Base-by-base conservation (phyloP, 331 rosid genomes). In the Malus hybrid region DNA sequence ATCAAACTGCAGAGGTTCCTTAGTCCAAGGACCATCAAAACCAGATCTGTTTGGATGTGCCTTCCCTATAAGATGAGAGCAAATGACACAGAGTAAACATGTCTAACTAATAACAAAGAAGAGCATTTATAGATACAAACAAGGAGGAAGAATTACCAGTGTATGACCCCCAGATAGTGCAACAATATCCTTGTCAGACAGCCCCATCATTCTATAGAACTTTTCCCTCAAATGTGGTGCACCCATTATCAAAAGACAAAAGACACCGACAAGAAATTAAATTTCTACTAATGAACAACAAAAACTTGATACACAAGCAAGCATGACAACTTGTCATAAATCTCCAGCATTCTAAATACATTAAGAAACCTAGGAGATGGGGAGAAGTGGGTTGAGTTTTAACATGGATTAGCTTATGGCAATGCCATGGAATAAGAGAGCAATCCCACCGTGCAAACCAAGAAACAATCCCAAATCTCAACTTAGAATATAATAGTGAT, bases 1-100 rank as follows among this genome's bases (percentile, higher is more conserved):
- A 78, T 93, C 96, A 80, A 93, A 93, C 91, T 89, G 87, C 80
- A 91, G 83, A 71, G 96, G 98, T 57, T 93, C 97, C 73, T 81
- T 74, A 22, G 97, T 93, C 97, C 98, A 93, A 63, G 98, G 86
- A 58, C 98, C 97, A 76, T 91, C 98, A 77, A 93, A 89, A 71
- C 97, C 96, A 44, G 96, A 93, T 85, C 96, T 88, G 70, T 93
- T 89, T 24, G 80, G 86, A 78, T 90, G 96, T 63, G 91, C 97
- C 88, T 87, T 87, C 98, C 98, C 92, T 85, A 20, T 71, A 61
- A 74, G 18, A 52, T 78, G 56, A 80, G 32, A 82, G 80, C n/a
- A 50, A 29, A 68, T 36, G 32, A 62, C 71, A 67, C 66, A 65
- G 56, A 73, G 68, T 77, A 62, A 70, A 77, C 63, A 71, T 10